Evolutionary conservation across 352 stramenopile species (phyloP), one percentile per base, ranked within the genome.

Genomic region (Globisporangium polare): DNA sequence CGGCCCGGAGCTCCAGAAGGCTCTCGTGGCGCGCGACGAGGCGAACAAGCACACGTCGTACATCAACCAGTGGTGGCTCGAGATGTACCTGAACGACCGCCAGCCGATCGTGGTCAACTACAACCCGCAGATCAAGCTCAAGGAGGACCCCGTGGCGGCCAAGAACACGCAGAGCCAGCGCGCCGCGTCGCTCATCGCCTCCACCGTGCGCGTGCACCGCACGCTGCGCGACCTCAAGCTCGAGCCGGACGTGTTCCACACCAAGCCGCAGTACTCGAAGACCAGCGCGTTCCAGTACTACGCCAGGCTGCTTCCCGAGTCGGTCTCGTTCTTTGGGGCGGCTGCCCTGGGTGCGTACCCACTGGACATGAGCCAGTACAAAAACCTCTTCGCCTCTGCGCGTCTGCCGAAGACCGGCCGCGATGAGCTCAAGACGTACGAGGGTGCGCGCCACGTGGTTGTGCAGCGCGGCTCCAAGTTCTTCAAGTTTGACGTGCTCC

Each of bases 331-430:
- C 66, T 97, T 97, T 65, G 87, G 85, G 43, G 89, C 90, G 20
- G 89, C 90, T 18, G 83, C 83, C 5, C 33, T 96, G 5, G 84
- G 86, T 37, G 88, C 89, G 18, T 96, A 96, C 68, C 87, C 90
- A 29, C 74, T 97, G 26, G 89, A 97, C 72, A 97, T 97, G 90
- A 96, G 83, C 62, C 88, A 97, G 72, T 96, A 97, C 80, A 84
- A 92, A 64, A 83, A 94, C 71, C 70, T 97, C 45, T 97, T 97
- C 58, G 74, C 74, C 6, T 96, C 89, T 22, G 86, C 74, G 58
- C 85, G 90, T 33, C 39, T 97, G 45, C 90, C 90, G 13, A 71
- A 68, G 37, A 8, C 62, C 2, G 82, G 78, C 45, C 72, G 86
- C 53, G 89, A 97, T 66, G 74, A 84, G 60, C 76, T 96, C 9